These are phyloP conservation scores for Rhodamnia argentea DNA, from an alignment of 345 rosid genomes.

Conservation along the genomic window DNA sequence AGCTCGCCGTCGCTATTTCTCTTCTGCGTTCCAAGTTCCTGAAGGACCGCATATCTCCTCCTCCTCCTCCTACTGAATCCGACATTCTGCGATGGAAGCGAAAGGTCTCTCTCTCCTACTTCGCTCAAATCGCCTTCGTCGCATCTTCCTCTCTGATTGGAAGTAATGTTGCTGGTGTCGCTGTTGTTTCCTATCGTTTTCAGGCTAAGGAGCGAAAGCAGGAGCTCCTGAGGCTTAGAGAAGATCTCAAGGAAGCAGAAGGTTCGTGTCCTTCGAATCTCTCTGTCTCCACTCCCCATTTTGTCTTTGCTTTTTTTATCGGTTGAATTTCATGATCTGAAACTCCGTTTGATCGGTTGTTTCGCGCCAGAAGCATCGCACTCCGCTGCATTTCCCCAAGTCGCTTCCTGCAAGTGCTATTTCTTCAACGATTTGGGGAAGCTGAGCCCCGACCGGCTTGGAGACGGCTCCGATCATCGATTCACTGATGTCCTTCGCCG, in stretches of 20 bases:
- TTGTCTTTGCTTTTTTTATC: background rate
- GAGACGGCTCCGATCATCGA: conserved; percentile 34
- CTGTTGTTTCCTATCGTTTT: background rate
- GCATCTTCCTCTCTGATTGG: background rate
- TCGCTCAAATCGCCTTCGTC: background rate
- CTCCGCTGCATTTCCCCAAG: conserved; percentile 48
- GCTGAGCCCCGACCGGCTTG: conserved; percentile 19
- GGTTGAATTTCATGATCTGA: background rate
- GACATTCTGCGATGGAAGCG: conserved; percentile 78
- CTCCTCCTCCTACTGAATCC: conserved; percentile 16
- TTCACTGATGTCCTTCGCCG: conserved; percentile 61
- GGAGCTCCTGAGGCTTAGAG: conserved; percentile 58
- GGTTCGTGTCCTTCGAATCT: conserved; percentile 17
- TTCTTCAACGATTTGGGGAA: conserved; percentile 79
- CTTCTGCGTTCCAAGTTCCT: conserved; percentile 65
- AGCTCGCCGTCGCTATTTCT: conserved; percentile 66
- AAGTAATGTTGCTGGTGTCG: background rate
- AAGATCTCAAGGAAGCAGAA: conserved; percentile 75
- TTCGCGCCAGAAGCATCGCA: conserved; percentile 37
- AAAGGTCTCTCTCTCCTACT: conserved; percentile 36
- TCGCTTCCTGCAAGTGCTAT: conserved; percentile 74
- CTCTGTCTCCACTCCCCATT: background rate
- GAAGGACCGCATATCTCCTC: conserved; percentile 13
- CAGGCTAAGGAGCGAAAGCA: conserved; percentile 83
- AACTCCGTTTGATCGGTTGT: background rate